Evolutionary conservation across 257 asterid genomes (phyloP), one percentile per base, ranked within the genome.

Genomic region (Solanum boliviense): DNA sequence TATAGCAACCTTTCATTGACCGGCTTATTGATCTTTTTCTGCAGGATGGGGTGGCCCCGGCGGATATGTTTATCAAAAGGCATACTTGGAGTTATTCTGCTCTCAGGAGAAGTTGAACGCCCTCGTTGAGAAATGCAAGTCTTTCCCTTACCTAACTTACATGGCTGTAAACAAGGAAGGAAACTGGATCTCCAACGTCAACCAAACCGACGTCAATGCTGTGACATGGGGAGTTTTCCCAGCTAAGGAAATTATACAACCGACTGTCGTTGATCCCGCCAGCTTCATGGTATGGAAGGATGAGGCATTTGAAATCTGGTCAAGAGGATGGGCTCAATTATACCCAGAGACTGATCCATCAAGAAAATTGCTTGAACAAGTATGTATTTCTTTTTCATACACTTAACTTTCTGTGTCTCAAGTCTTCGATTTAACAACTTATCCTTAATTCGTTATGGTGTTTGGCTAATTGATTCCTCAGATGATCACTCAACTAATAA

Each of bases 151-250:
- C 38, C 92, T 96, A 6, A 96, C 98, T 82, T 96, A 94, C 94
- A 90, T 96, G 95, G 98, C 98, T 18, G 97, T 94, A 88, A 93
- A 93, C 81, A 95, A 95, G 91, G 93, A 89, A 13, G 98, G 98
- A 87, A 90, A 25, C 84, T 92, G 91, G 98, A 89, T 92, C 73
- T 94, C 99, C 21, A 95, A 95, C 67, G 89, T 89, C 88, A 88
- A 86, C 84, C 90, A 90, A 21, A 92, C 93, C 9, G 95, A 91
- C 7, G 94, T 95, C 78, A 96, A 96, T 39, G 98, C 99, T 0
- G 98, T 95, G 84, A 96, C 99, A n/a, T 96, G 99, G 98, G 99
- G 98, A 74, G 98, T 93, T 71, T 96, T 96, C 92, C 98, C 99
- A 35, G 99, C 95, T 23, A 95, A 94, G 93, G 99, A 96, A 93